Base-by-base conservation (phyloP, 768 basidiomycete species). In the Lactarius hatsudake region DNA sequence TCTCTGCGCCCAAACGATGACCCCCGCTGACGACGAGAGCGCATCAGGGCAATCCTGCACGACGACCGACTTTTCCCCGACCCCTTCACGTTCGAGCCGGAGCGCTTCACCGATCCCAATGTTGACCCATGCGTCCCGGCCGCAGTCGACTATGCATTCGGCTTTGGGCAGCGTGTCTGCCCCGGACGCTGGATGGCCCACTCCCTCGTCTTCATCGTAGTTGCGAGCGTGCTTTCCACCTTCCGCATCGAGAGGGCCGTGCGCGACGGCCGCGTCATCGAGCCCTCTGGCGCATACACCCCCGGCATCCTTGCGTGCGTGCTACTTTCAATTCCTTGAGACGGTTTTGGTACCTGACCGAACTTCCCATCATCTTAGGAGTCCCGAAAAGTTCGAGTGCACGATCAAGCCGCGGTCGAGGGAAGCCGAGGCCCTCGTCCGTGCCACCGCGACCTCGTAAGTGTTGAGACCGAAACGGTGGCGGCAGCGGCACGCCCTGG, bases 11-110 rank as follows among this genome's bases (percentile, higher is more conserved):
- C 20, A 13, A n/a, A 12, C 15, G 1, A 4, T 0, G 18, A 2
- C 34, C 3, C n/a, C 6, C n/a, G 15, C 9, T 23, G 55, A 63
- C 5, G 23, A 20, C 34, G 30, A 45, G 23, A 13, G 17, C 6
- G 8, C 7, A 1, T 2, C 59, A 70, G 64, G 70, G 67, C 54
- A 20, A 66, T 71, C 60, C 66, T 76, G 51, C 76, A 75, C 59
- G 75, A 77, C 66, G 73, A 72, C 34, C 42, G 61, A 23, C 62
- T 72, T 12, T 77, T 72, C 61, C 65, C 72, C 0, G 75, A 78
- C 18, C 72, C 76, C 4, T 73, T 71, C 54, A 63, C 61, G 28
- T 77, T 78, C 67, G 65, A 69, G 7, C 76, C 77, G 20, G 75
- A 76, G 23, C 75, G 76, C 20, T 77, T 74, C 59, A 53, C 74